Base-by-base conservation (phyloP, 208 protist species). In the Leptomonas seymouri region DNA sequence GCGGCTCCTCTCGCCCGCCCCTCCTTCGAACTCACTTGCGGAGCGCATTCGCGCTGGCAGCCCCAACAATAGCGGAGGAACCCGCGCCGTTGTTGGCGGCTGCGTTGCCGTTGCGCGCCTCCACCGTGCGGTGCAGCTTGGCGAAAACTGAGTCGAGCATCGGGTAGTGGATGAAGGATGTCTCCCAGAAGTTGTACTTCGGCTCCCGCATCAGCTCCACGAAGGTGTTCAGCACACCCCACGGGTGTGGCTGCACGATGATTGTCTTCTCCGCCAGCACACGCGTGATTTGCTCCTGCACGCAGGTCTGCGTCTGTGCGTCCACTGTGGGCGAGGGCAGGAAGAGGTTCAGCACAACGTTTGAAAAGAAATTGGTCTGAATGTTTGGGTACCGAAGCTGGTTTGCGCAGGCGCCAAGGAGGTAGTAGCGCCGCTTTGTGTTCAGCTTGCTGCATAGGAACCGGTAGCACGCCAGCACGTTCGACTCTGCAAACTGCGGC, bases 361-460 rank as follows among this genome's bases (percentile, higher is more conserved):
- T 97, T 45, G 88, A 94, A 77, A 99, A 99, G 84, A 99, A 99
- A 80, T 99, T 97, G n/a, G 99, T 99, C 83, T 99, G 99, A 60
- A 84, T 97, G 86, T 99, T 99, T 21, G 98, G 98, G 81, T 99
- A 99, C 45, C 99, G 96, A 54, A 99, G 92, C 82, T 99, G 98
- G 84, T 99, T 99, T 12, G 97, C 97, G 61, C 99, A 97, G 30
- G 98, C 93, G 71, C 98, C 99, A 36, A 99, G 86, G 49, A 99
- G 89, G 62, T 95, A 81, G 81, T 99, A 99, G 51, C 98, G 91
- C 28, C 87, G 92, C 64, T 98, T 89, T 25, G 89, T 76, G 78
- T 98, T 95, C 15, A 99, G 78, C 55, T 98, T 85, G 14, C 68
- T 63, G n/a, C 90, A 84, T 23, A 99, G 80, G 71, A 89, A 94